A percentile compares a stretch with the other conserved stretches of the same genome.
Evolutionary conservation across 257 asterid genomes (phyloP).

Genomic region (Jacaranda copaia): DNA sequence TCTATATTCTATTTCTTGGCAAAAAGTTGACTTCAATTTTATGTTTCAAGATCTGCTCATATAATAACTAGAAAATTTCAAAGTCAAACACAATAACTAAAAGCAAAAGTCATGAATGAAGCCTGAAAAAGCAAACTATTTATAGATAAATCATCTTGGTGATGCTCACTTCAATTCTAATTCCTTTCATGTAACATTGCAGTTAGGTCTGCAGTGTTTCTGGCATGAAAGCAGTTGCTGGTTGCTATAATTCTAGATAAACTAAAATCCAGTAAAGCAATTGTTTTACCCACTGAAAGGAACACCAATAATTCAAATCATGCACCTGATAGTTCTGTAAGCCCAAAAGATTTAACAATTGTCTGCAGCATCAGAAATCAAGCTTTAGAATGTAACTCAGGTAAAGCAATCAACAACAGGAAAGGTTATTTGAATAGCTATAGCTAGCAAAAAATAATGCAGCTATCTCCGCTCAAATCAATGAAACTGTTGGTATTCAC

Average conservation of each 20-base stretch:
- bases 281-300: constrained; percentile 30
- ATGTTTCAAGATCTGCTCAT: too few species aligned
- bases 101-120: too few species aligned
- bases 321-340: constrained; percentile 94
- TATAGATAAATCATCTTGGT: too few species aligned
- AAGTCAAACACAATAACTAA: too few species aligned
- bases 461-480: constrained; percentile 13
- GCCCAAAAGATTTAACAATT: constrained; percentile 93
- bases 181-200: too few species aligned
- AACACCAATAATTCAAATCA: constrained; percentile 29
- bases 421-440: constrained; percentile 13
- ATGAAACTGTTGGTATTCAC: not conserved
- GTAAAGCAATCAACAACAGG: constrained; percentile 14
- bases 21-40: too few species aligned
- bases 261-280: not conserved
- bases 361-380: constrained; percentile 64
- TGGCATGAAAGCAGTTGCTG: too few species aligned
- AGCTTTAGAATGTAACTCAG: constrained; percentile 32
- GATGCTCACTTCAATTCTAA: too few species aligned
- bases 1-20: too few species aligned
- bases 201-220: too few species aligned
- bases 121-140: not conserved
- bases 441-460: constrained; percentile 16
- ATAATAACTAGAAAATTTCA: too few species aligned
- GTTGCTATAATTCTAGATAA: too few species aligned